Evolutionary conservation across 2,329 filamentous ascomycete genomes (phyloP).

Genomic region (Laburnicola sp.): DNA sequence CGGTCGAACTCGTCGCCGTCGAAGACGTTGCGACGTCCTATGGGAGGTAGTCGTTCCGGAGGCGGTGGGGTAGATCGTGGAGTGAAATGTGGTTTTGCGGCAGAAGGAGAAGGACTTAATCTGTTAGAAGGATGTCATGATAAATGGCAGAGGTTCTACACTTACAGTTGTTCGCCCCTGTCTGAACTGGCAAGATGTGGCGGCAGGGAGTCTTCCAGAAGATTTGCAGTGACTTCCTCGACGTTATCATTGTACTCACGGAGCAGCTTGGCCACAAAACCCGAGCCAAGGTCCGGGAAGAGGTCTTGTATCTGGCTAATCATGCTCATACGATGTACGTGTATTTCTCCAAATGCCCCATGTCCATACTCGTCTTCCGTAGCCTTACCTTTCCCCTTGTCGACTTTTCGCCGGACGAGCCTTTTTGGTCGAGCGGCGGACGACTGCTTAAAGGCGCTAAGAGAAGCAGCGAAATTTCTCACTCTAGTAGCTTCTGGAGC

Average conservation of each 20-base stretch:
- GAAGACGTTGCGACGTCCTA: conserved; percentile 69
- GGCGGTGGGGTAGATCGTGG: conserved; percentile 61
- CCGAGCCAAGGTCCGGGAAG: conserved; percentile 83
- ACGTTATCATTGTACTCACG: conserved; percentile 77
- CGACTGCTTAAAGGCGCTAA: conserved; percentile 60
- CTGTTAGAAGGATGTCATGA: conserved; percentile 16
- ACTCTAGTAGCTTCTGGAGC: conserved; percentile 58
- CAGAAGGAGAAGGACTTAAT: conserved; percentile 20
- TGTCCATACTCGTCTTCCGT: conserved; percentile 42
- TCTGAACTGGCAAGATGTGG: conserved; percentile 66
- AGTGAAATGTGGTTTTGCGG: conserved; percentile 50
- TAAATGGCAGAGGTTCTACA: conserved; percentile 3
- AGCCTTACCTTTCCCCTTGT: conserved; percentile 66
- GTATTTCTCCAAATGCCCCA: conserved; percentile 56
- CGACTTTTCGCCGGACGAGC: conserved; percentile 59
- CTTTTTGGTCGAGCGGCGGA: conserved; percentile 58
- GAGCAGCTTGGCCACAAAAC: conserved; percentile 76
- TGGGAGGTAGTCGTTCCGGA: conserved; percentile 35
- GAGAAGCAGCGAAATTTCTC: conserved; percentile 62
- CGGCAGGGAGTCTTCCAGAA: conserved; percentile 78
- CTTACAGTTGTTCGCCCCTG: conserved; percentile 64
- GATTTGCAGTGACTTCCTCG: conserved; percentile 77
- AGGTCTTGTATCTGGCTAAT: conserved; percentile 91
- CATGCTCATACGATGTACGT: conserved; percentile 80
- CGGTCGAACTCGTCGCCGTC: conserved; percentile 75